Evolutionary conservation across 129 eudicot species (phyloP).

Genomic region (Apium graveolens): DNA sequence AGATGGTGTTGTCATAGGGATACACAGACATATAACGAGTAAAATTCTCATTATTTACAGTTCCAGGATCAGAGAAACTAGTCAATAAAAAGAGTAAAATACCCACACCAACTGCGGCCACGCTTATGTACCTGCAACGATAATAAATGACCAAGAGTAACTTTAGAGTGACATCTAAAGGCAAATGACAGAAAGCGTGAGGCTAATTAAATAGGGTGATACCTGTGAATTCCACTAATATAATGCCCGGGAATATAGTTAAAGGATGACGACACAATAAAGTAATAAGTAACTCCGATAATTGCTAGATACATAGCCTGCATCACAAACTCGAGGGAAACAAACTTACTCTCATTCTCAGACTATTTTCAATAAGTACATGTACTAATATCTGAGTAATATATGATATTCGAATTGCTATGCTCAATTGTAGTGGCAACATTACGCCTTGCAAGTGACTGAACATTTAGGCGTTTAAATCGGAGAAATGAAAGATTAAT

Average conservation of each 20-base stretch:
- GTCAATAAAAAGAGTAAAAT: constrained; percentile 74
- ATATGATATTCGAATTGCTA: not conserved
- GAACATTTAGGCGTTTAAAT: not conserved
- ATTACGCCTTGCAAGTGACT: not conserved
- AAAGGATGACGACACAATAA: constrained; percentile 57
- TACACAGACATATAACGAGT: constrained; percentile 67
- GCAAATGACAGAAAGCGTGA: not conserved
- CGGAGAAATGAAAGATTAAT: not conserved
- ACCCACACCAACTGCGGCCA: constrained; percentile 84
- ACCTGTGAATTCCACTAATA: constrained; percentile 80
- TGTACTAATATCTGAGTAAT: not conserved
- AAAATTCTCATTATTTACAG: constrained; percentile 60
- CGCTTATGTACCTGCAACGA: constrained; percentile 70
- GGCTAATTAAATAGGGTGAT: constrained; percentile 4
- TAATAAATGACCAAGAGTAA: constrained; percentile 9
- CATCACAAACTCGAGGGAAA: constrained; percentile 11
- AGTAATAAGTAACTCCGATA: constrained; percentile 65
- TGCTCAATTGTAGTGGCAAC: not conserved
- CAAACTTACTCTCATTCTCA: not conserved
- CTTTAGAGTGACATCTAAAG: not conserved
- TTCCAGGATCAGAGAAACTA: constrained; percentile 96
- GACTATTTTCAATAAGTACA: not conserved
- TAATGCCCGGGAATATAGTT: constrained; percentile 75
- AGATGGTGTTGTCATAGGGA: constrained; percentile 83
- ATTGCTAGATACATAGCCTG: constrained; percentile 72